Base-by-base conservation (phyloP, 2,329 filamentous ascomycete genomes). In the Sporothrix humicola region DNA sequence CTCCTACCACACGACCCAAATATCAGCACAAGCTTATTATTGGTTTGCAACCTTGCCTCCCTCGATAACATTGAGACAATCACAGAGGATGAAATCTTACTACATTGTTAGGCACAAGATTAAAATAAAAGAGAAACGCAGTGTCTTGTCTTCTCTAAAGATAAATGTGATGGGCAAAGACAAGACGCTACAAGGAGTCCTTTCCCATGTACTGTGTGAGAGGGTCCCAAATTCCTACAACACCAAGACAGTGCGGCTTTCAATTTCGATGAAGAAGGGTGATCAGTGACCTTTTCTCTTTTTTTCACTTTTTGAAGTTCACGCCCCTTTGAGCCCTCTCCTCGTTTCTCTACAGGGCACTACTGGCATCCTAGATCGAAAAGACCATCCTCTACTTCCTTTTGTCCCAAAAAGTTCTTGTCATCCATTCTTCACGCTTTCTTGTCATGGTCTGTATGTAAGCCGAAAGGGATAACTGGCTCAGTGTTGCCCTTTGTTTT, bases 361-460 rank as follows among this genome's bases (percentile, higher is more conserved):
- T 1, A 26, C 23, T 26, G 23, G 23, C 23, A 26, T 26, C 31
- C 31, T 37, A 37, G 31, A 5, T 37, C 7, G 31, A 37, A 37
- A 37, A 5, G 31, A 37, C 31, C 31, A 6, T 44, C 26, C 48
- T 48, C 13, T 23, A 12, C n/a, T 48, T 31, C 10, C n/a, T 20
- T 56, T 56, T 13, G 12, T 58, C 54, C 7, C n/a, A 26, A 26
- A 20, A 46, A 12, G 23, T 46, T 20, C 2, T 26, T 7, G 1
- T 31, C 17, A 8, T 15, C 23, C 63, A 66, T 66, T 66, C 63
- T 66, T 66, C 23, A 50, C 63, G 44, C 20, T 23, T 31, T 50
- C 20, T 65, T 8, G 2, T 17, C 17, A 10, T 17, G 20, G 10
- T 48, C 56, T 31, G 2, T 20, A 31, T 17, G 31, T 44, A 1